A percentile compares a stretch with the other conserved stretches of the same genome.
phyloP scores from a whole-genome alignment of 495 filamentous ascomycete genomes.

The Annulohypoxylon bovei region DNA sequence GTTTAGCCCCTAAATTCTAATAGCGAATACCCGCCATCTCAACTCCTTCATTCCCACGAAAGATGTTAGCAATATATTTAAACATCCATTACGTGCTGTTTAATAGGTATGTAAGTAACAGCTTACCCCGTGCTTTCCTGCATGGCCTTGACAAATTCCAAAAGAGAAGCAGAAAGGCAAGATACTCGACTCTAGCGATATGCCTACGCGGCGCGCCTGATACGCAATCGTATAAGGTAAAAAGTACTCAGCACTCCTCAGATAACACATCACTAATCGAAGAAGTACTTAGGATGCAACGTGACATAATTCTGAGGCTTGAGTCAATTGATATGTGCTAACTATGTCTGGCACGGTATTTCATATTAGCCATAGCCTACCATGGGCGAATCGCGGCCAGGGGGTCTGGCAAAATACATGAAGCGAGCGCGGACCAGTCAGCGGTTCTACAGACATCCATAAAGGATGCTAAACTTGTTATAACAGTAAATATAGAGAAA shows the following conservation, averaged over 20 bases:
- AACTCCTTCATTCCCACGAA: slow-evolving; percentile 6
- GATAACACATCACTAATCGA: background rate
- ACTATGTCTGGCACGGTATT: background rate
- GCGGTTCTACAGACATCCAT: background rate
- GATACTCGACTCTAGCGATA: background rate
- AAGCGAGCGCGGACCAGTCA: background rate
- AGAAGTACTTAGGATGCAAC: slow-evolving; percentile 7
- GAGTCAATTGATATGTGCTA: background rate
- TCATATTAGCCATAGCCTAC: slow-evolving; percentile 18
- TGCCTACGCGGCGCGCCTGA: background rate
- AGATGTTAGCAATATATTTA: background rate
- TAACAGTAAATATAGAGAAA: background rate
- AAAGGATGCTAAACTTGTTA: background rate
- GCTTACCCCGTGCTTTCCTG: background rate
- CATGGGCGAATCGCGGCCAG: background rate
- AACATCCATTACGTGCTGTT: background rate
- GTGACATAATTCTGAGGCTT: slow-evolving; percentile 10
- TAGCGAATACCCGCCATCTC: background rate
- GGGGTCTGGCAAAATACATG: slow-evolving; percentile 38
- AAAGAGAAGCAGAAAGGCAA: background rate
- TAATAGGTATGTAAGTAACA: background rate
- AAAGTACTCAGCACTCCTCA: background rate
- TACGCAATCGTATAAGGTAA: background rate
- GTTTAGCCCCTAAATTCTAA: background rate
- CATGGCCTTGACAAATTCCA: background rate